Conservation (phyloP, 352 stramenopile genomes). For the Globisporangium lucens region DNA sequence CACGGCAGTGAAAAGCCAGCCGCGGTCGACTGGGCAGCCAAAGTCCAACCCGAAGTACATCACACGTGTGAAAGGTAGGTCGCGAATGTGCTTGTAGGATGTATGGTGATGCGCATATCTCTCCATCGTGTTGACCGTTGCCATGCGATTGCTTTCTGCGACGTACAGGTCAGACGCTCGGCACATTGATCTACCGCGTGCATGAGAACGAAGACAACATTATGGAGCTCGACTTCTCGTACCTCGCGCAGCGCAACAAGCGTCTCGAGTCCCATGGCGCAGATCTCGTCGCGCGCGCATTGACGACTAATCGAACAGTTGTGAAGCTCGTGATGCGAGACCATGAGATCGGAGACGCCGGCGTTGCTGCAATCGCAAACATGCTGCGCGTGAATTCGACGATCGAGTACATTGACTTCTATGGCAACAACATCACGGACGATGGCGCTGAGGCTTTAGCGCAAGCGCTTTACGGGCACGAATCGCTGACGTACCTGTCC, state of each 20-base stretch:
- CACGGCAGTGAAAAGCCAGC: neutral
- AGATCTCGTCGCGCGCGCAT: constrained; percentile 56
- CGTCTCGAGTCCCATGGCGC: constrained; percentile 48
- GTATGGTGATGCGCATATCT: neutral
- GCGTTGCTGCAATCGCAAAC: constrained; percentile 56
- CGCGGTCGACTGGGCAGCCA: constrained; percentile 12
- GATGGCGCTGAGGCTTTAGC: constrained; percentile 52
- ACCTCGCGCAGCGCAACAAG: constrained; percentile 53
- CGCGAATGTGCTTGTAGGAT: neutral
- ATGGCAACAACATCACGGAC: constrained; percentile 68
- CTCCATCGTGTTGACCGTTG: constrained; percentile 8
- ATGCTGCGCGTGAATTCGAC: constrained; percentile 73
- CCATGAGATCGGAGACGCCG: constrained; percentile 63
- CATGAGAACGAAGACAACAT: constrained; percentile 61
- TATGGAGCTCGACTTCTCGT: constrained; percentile 68
- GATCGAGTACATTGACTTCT: constrained; percentile 64
- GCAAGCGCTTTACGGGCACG: constrained; percentile 68
- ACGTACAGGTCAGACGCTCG: constrained; percentile 50
- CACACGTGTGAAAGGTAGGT: constrained; percentile 22
- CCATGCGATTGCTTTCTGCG: neutral
- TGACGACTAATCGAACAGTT: constrained; percentile 62
- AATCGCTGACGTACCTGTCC: constrained; percentile 53
- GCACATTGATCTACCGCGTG: constrained; percentile 47
- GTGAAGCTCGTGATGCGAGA: constrained; percentile 61
- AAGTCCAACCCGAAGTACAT: constrained; percentile 22